Evolutionary conservation across 2,329 filamentous ascomycete species (phyloP).

Genomic region (Nemania sp.): DNA sequence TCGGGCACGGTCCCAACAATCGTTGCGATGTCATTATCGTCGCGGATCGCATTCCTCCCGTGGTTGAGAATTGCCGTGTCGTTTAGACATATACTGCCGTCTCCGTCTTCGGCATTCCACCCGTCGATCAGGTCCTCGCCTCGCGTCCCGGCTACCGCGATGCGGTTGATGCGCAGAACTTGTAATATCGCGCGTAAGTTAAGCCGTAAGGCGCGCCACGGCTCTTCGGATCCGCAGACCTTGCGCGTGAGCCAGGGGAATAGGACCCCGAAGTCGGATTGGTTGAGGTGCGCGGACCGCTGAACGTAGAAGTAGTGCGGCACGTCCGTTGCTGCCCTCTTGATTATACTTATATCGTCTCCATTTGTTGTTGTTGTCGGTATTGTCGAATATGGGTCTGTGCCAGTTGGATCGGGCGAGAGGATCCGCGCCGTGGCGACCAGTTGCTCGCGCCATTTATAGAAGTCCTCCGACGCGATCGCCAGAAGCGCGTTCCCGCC

Average conservation of each 20-base stretch:
- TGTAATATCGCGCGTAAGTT: conserved; percentile 64
- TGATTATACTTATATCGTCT: no score
- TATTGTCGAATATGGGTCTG: no score
- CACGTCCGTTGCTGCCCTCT: no score
- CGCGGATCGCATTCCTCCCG: conserved; percentile 37
- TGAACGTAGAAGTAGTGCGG: conserved; percentile 76
- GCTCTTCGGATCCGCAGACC: conserved; percentile 60
- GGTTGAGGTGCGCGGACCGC: conserved; percentile 76
- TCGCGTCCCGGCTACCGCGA: conserved; percentile 50
- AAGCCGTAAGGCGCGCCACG: conserved; percentile 60
- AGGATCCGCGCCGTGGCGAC: conserved; percentile 68
- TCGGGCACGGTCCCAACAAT: no score
- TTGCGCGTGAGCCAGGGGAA: conserved; percentile 72
- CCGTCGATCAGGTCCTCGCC: conserved; percentile 49
- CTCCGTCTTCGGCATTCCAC: neutral
- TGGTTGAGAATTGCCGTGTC: conserved; percentile 57
- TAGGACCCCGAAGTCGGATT: conserved; percentile 81
- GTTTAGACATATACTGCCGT: conserved; percentile 38
- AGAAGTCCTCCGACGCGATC: conserved; percentile 76
- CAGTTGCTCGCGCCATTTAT: conserved; percentile 75
- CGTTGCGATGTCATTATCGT: no score
- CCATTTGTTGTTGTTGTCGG: no score
- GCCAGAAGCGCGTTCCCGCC: conserved; percentile 66
- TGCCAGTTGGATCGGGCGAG: conserved; percentile 62
- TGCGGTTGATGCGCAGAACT: conserved; percentile 53